Percentiles rank a stretch among this genome's conserved stretches.
phyloP scores from a whole-genome alignment of 2,329 filamentous ascomycete species.

The Botryosphaeria dothidea region DNA sequence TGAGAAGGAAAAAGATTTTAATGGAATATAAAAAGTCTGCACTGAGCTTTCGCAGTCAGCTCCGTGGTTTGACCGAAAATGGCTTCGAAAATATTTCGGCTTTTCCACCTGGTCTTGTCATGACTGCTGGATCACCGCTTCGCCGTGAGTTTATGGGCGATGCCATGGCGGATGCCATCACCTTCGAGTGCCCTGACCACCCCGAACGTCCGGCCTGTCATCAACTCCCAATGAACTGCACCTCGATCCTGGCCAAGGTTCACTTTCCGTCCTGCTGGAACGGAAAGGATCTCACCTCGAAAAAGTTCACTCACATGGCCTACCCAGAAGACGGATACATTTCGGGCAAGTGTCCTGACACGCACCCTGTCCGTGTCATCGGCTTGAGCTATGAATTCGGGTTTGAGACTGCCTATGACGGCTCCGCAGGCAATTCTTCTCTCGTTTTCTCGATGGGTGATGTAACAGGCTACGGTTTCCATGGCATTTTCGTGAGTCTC shows the following conservation, averaged over 20 bases:
- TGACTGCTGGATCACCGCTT: slow-evolving; percentile 66
- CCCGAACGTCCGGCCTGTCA: slow-evolving; percentile 44
- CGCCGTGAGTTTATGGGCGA: slow-evolving; percentile 33
- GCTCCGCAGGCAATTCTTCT: slow-evolving; percentile 45
- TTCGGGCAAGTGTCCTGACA: slow-evolving; percentile 28
- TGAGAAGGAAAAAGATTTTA: background rate
- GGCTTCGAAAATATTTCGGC: slow-evolving; percentile 60
- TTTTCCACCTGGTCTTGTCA: slow-evolving; percentile 71
- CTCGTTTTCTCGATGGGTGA: slow-evolving; percentile 72
- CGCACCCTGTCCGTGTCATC: slow-evolving; percentile 47
- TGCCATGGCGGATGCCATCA: slow-evolving; percentile 57
- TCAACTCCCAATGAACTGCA: slow-evolving; percentile 69
- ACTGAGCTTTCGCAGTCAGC: slow-evolving; percentile 1
- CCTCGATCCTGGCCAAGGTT: slow-evolving; percentile 61
- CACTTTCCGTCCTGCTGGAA: slow-evolving; percentile 63
- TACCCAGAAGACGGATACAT: slow-evolving; percentile 23
- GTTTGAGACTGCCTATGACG: slow-evolving; percentile 41
- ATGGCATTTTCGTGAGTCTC: slow-evolving; percentile 63
- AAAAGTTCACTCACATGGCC: slow-evolving; percentile 23
- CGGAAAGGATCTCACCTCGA: background rate
- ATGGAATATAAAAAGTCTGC: slow-evolving; percentile 32
- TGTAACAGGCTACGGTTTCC: slow-evolving; percentile 69
- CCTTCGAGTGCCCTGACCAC: slow-evolving; percentile 56
- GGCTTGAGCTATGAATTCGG: slow-evolving; percentile 59
- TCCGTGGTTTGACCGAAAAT: slow-evolving; percentile 48